These are phyloP conservation scores for Daucus carota DNA, from an alignment of 129 eudicot species.

Conservation along the genomic window DH1_v3.0 NC_030381.2:45427001-45427500, in stretches of 20 bases:
- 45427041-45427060: constrained; percentile 4
- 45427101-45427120: constrained; percentile 13
- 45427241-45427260: not conserved
- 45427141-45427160: constrained; percentile 2
- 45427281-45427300: constrained; percentile 30
- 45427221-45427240: no score
- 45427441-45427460: no score
- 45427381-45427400: not conserved
- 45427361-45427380: constrained; percentile 21
- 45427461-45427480: not conserved
- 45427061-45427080: constrained; percentile 15
- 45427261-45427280: constrained; percentile 34
- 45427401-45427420: not conserved
- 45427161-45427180: constrained; percentile 15
- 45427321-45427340: constrained; percentile 36
- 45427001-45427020: constrained; percentile 3
- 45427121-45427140: not conserved
- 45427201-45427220: not conserved
- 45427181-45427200: not conserved
- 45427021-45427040: not conserved
- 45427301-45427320: constrained; percentile 32
- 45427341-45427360: constrained; percentile 43
- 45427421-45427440: no score
- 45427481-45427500: not conserved
- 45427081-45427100: not conserved